A percentile compares a stretch with the other conserved stretches of the same genome.
Evolutionary conservation across 441 rosid species (phyloP).

Genomic region (California macrophylla): DNA sequence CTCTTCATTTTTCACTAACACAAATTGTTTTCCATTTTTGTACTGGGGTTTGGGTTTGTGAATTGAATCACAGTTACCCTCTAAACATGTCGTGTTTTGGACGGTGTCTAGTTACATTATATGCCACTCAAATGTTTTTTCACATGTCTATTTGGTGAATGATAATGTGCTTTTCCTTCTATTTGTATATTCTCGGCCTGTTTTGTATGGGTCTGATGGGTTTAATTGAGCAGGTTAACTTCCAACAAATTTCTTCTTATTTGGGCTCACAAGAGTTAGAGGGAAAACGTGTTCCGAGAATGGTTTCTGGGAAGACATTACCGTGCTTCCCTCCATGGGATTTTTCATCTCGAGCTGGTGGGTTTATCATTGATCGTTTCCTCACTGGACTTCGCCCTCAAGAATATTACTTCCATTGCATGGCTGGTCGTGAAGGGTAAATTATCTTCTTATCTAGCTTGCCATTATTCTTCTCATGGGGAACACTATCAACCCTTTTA

Average conservation of each 20-base stretch:
- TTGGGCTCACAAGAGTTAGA: slow-evolving; percentile 98
- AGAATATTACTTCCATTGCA: slow-evolving; percentile 98
- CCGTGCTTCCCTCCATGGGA: slow-evolving; percentile 98
- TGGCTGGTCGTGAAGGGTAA: slow-evolving; percentile 99
- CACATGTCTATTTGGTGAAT: not conserved
- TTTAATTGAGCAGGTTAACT: slow-evolving; percentile 62
- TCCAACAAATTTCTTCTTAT: slow-evolving; percentile 95
- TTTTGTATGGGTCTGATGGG: not conserved
- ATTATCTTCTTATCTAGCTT: slow-evolving; percentile 3
- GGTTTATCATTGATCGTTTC: slow-evolving; percentile 88
- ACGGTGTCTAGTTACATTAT: not conserved
- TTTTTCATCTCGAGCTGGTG: slow-evolving; percentile 96
- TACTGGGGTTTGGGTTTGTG: not conserved
- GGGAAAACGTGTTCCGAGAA: slow-evolving; percentile 96
- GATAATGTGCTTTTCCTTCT: not conserved
- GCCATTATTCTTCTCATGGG: not conserved
- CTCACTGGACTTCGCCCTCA: slow-evolving; percentile 99
- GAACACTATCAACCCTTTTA: not conserved
- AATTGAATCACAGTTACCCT: not conserved
- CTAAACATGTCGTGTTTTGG: not conserved
- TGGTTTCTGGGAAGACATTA: slow-evolving; percentile 98
- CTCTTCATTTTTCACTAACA: not conserved
- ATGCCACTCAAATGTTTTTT: not conserved
- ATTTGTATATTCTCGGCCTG: not conserved
- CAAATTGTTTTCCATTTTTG: not conserved